Conservation (phyloP, 768 basidiomycete species). For the Paxillus ammoniavirescens region DNA sequence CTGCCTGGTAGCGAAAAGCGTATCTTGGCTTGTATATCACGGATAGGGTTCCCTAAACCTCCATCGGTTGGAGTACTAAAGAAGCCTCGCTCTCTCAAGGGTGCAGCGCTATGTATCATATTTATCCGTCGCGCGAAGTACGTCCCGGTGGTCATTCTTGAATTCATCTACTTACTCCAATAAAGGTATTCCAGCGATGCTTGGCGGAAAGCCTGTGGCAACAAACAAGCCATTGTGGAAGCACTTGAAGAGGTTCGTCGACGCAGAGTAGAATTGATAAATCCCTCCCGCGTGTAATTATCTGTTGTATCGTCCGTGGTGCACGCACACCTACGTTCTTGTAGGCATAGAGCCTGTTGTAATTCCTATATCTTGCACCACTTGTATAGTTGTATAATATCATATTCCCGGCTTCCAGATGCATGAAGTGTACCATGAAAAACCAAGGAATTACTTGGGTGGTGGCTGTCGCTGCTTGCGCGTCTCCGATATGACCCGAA, state of each 20-base stretch:
- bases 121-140: slow-evolving; percentile 69
- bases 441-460: slow-evolving; percentile 7
- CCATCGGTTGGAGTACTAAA: slow-evolving; percentile 36
- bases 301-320: neutral
- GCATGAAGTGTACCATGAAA: neutral
- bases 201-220: slow-evolving; percentile 63
- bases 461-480: slow-evolving; percentile 30
- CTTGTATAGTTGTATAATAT: slow-evolving; percentile 20
- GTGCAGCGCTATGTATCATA: slow-evolving; percentile 52
- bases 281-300: neutral
- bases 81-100: slow-evolving; percentile 54
- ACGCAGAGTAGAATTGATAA: slow-evolving; percentile 35
- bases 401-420: slow-evolving; percentile 6
- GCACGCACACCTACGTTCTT: neutral
- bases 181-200: slow-evolving; percentile 55
- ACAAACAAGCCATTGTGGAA: slow-evolving; percentile 58
- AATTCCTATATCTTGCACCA: slow-evolving; percentile 16
- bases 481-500: slow-evolving; percentile 52
- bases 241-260: slow-evolving; percentile 73
- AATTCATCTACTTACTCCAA: slow-evolving; percentile 7
- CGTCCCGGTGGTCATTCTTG: slow-evolving; percentile 21
- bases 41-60: slow-evolving; percentile 63
- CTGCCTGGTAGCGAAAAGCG: slow-evolving; percentile 53
- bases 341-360: slow-evolving; percentile 11
- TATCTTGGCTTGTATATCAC: slow-evolving; percentile 73